Base-by-base conservation (phyloP, 805 yeast genomes). In the Ogataea paraovalis region DNA sequence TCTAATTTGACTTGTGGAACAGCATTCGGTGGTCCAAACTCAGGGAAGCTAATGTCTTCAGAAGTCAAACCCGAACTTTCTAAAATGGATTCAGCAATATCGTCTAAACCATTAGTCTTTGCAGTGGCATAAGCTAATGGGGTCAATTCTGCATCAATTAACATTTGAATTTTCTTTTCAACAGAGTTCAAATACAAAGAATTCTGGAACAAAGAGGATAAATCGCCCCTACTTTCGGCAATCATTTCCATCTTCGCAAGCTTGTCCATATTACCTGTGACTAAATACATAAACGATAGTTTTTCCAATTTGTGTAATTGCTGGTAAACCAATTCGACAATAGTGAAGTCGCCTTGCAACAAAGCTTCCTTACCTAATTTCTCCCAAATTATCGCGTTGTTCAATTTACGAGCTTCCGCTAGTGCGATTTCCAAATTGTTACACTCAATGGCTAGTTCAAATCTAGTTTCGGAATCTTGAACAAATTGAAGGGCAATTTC, bases 401-500 rank as follows among this genome's bases (percentile, higher is more conserved):
- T 82, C 59, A 94, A 75, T 53, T 79, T 79, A 58, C 80, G 80
- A 39, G 98, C 98, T 73, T 92, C 96, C 46, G 76, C 83, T 42
- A 87, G 72, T n/a, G 98, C 99, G 54, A 86, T 86, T 13, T 75
- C 77, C 56, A 94, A 75, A 65, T 92, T 87, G 57, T 96, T 92
- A 64, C 96, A 87, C 71, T 94, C 97, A 52, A 94, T 75, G 21
- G 99, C 97, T 58, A 94, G 76, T 59, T 94, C 99, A 61, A 94
- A 92, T 68, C 96, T 81, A 38, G 97, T 88, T 66, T 91, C 96
- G 5, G 98, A 85, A 65, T 94, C 99, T 69, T 90, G 86, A 45
- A 94, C 99, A 63, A 94, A 95, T 68, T 92, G 97, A 52, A 94
- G 76, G 2, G 99, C 99, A 67, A 94, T 83, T 69, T 94, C 99